Percentiles rank a stretch among this genome's conserved stretches.
phyloP scores from a whole-genome alignment of 2,329 filamentous ascomycete species.

The Diaporthe vaccinii region DNA sequence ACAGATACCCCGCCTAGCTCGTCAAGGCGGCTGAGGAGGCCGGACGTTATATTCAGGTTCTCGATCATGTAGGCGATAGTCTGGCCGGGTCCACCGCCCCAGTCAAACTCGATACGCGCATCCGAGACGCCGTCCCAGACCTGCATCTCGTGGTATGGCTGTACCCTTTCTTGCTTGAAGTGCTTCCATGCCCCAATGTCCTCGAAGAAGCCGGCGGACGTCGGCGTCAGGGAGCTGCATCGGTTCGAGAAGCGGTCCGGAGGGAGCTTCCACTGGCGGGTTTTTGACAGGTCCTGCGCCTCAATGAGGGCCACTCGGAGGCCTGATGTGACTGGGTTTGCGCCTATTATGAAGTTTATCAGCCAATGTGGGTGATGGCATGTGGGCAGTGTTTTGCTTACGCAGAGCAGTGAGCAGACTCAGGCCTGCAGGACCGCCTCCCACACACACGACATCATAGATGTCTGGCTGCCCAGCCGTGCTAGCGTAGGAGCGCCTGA shows the following conservation, averaged over 20 bases:
- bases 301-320: constrained; percentile 92
- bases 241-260: constrained; percentile 87
- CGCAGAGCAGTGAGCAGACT: constrained; percentile 84
- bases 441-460: constrained; percentile 94
- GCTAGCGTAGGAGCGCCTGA: constrained; percentile 58
- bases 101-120: constrained; percentile 90
- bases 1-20: constrained; percentile 78
- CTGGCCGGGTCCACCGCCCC: constrained; percentile 65
- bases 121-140: constrained; percentile 97
- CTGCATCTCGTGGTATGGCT: constrained; percentile 95
- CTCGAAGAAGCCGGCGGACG: constrained; percentile 86
- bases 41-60: constrained; percentile 89
- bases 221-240: constrained; percentile 93
- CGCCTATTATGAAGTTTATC: constrained; percentile 63
- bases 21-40: constrained; percentile 78
- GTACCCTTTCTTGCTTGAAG: constrained; percentile 79
- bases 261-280: constrained; percentile 75
- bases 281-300: constrained; percentile 83
- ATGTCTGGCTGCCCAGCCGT: constrained; percentile 71
- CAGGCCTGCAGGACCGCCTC: constrained; percentile 89
- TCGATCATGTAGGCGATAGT: constrained; percentile 97
- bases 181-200: constrained; percentile 88
- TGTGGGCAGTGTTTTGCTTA: constrained; percentile 56
- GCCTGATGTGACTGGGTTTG: constrained; percentile 79
- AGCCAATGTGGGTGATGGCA: background rate